Evolutionary conservation across 768 basidiomycete genomes (phyloP), one percentile per base, ranked within the genome.

Genomic region (Paxillus rubicundulus): DNA sequence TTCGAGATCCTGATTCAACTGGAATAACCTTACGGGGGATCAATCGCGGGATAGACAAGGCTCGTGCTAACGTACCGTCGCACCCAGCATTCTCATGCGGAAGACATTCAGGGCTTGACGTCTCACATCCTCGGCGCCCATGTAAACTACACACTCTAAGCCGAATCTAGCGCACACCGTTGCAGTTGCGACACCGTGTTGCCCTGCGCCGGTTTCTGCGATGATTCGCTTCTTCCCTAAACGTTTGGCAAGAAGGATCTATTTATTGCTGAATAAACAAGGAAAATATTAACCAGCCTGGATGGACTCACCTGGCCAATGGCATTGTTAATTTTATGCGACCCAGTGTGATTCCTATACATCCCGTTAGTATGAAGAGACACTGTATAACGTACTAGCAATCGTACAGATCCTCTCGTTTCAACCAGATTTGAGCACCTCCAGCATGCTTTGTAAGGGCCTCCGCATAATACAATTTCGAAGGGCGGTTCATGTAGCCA

Each of bases 261-360:
- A 21, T 43, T 33, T 21, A 17, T 27, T 33, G 21, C 49, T 14
- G 9, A 13, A 32, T 18, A n/a, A 32, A n/a, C 12, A 17, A n/a
- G 42, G 37, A 14, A 30, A n/a, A 37, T 14, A 21, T 30, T n/a
- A 24, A 6, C 24, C 10, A 37, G 34, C 14, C 16, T 10, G 24
- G 4, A n/a, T 40, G 2, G 27, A 63, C 75, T 56, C 61, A 85
- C 88, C 79, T 96, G 95, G 33, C 97, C 97, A 53, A 99, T 87
- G 20, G 96, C 96, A 68, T 99, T 99, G 73, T 98, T 98, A 66
- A 99, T 98, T 72, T 98, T 99, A 72, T 99, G 97, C 9, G 95
- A 98, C 14, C 97, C 97, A 0, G 97, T 98, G 67, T 98, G 96
- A 68, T 99, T 99, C 53, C 89, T 92, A 52, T 32, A 46, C 13